phyloP scores from a whole-genome alignment of 345 rosid genomes.

The Erodium maritimum region DNA sequence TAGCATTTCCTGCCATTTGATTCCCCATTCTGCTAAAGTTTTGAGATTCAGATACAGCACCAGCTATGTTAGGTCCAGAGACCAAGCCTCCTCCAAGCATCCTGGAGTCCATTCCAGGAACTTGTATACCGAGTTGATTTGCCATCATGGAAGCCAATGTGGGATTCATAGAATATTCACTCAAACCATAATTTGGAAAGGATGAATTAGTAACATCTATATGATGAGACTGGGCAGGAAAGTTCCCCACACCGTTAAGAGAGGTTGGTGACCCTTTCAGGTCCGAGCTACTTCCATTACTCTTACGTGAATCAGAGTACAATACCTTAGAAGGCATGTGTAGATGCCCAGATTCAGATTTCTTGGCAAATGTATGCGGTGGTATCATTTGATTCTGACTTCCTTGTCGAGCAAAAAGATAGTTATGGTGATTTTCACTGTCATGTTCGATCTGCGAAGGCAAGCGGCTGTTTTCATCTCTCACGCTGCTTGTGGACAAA shows the following conservation, averaged over 20 bases:
- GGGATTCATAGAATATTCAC: slow-evolving; percentile 30
- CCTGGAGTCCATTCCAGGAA: slow-evolving; percentile 35
- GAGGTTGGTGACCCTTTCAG: slow-evolving; percentile 23
- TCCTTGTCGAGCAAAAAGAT: slow-evolving; percentile 23
- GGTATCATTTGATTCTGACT: slow-evolving; percentile 18
- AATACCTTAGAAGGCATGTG: background rate
- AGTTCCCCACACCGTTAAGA: slow-evolving; percentile 24
- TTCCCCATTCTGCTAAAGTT: slow-evolving; percentile 28
- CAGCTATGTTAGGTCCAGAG: slow-evolving; percentile 31
- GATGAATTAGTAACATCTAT: slow-evolving; percentile 15
- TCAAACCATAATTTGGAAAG: slow-evolving; percentile 30
- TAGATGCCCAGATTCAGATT: background rate
- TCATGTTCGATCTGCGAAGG: slow-evolving; percentile 18
- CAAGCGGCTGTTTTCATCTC: slow-evolving; percentile 26
- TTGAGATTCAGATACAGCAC: slow-evolving; percentile 33
- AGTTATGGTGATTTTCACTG: slow-evolving; percentile 26
- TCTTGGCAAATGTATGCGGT: slow-evolving; percentile 17
- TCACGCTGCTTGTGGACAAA: slow-evolving; percentile 25
- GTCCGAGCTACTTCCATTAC: slow-evolving; percentile 1
- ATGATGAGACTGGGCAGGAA: slow-evolving; percentile 20
- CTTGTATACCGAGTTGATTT: slow-evolving; percentile 32
- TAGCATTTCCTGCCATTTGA: slow-evolving; percentile 14
- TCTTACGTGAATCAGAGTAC: background rate
- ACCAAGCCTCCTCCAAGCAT: slow-evolving; percentile 22
- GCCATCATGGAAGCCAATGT: slow-evolving; percentile 36